These are phyloP conservation scores for Juglanconis oblonga DNA, from an alignment of 2,329 filamentous ascomycete genomes.

Conservation along the genomic window DNA sequence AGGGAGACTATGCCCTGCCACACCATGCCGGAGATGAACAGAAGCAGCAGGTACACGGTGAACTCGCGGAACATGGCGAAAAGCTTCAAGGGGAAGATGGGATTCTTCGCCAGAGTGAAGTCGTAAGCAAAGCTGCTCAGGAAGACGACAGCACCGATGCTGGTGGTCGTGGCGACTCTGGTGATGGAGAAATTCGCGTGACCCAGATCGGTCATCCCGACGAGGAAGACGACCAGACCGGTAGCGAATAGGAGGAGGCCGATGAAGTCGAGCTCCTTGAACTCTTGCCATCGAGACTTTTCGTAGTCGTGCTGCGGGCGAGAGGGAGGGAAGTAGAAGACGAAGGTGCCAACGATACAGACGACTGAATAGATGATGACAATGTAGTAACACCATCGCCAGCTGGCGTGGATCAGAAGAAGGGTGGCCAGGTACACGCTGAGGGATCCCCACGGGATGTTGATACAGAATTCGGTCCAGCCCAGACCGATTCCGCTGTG, in stretches of 20 bases:
- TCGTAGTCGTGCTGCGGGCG: conserved; percentile 27
- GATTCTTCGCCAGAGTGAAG: conserved; percentile 22
- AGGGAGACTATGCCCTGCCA: conserved; percentile 26
- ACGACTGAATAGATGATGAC: conserved; percentile 26
- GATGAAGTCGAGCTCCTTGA: conserved; percentile 29
- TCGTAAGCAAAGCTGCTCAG: conserved; percentile 22
- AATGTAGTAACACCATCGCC: conserved; percentile 28
- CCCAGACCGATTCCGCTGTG: conserved; percentile 24
- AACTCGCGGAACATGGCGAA: conserved; percentile 29
- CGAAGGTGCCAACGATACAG: conserved; percentile 23
- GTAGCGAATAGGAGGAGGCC: conserved; percentile 23
- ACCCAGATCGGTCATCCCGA: conserved; percentile 23
- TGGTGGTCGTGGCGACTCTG: conserved; percentile 20
- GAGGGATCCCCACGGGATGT: conserved; percentile 26
- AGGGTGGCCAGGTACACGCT: conserved; percentile 26
- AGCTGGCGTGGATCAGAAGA: conserved; percentile 27
- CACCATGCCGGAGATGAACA: conserved; percentile 28
- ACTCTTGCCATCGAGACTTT: conserved; percentile 28
- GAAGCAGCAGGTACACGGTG: conserved; percentile 27
- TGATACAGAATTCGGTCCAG: conserved; percentile 29
- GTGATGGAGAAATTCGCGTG: conserved; percentile 18
- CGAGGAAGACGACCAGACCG: conserved; percentile 22
- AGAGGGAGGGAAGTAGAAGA: conserved; percentile 27
- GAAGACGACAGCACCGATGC: conserved; percentile 20
- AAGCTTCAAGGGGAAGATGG: conserved; percentile 26